Conservation (phyloP, 192 early-diverging fungal species). For the Linderina pennispora region DNA sequence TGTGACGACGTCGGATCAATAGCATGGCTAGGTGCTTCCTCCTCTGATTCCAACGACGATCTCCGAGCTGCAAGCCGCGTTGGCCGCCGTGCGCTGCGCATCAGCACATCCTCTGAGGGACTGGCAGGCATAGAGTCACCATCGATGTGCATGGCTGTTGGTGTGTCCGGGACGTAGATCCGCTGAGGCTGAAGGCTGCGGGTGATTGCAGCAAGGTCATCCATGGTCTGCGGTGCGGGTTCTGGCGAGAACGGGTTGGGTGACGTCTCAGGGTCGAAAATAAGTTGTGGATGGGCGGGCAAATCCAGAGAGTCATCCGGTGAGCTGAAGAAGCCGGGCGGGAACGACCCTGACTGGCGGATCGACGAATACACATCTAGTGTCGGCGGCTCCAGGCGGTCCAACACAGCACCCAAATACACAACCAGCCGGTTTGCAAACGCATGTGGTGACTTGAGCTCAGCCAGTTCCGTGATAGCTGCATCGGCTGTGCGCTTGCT, state of each 20-base stretch:
- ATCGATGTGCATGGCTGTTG: neutral
- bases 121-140: conserved; percentile 6
- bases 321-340: conserved; percentile 27
- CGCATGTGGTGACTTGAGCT: conserved; percentile 10
- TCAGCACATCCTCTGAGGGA: conserved; percentile 4
- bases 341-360: conserved; percentile 17
- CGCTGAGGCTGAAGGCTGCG: no score
- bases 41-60: no score
- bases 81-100: no score
- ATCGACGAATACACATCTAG: conserved; percentile 30
- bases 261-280: conserved; percentile 5
- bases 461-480: conserved; percentile 2
- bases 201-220: conserved; percentile 1
- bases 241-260: conserved; percentile 23
- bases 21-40: no score
- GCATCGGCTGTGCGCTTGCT: neutral
- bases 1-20: conserved; percentile 38
- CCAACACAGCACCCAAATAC: conserved; percentile 17
- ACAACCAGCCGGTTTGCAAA: conserved; percentile 12
- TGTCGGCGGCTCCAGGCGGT: conserved; percentile 18
- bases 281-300: conserved; percentile 4
- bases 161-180: no score
- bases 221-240: no score
- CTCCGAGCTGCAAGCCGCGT: no score
- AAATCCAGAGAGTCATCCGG: conserved; percentile 7